Percentiles rank a stretch among this genome's conserved stretches.
phyloP scores from a whole-genome alignment of 2,329 filamentous ascomycete species.

The Scedosporium boydii region DNA sequence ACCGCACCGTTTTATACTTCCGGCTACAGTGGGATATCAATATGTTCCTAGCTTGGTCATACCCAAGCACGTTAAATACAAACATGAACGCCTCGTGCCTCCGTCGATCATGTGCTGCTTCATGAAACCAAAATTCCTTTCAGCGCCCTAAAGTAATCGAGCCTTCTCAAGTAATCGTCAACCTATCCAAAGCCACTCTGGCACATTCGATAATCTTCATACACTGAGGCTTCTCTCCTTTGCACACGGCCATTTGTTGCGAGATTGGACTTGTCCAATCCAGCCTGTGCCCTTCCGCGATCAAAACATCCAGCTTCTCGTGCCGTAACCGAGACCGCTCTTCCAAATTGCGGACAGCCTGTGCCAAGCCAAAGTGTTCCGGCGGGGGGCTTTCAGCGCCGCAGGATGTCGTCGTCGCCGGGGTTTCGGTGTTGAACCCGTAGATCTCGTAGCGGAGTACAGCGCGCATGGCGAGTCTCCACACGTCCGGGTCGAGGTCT shows the following conservation, averaged over 20 bases:
- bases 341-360: constrained; percentile 45
- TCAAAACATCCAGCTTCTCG: constrained; percentile 35
- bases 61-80: no score
- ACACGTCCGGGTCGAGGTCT: constrained; percentile 40
- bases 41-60: no score
- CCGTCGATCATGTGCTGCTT: no score
- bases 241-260: constrained; percentile 16
- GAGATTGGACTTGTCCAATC: neutral
- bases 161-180: neutral
- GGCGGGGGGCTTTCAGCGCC: constrained; percentile 3
- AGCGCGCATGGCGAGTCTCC: constrained; percentile 43
- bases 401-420: constrained; percentile 5
- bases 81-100: no score
- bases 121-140: neutral
- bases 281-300: neutral
- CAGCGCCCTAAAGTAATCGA: neutral
- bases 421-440: constrained; percentile 27
- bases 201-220: constrained; percentile 1
- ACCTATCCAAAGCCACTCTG: neutral
- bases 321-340: constrained; percentile 38
- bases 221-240: neutral
- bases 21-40: no score
- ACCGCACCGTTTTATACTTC: no score
- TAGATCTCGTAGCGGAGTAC: constrained; percentile 50
- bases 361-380: constrained; percentile 40